Base-by-base conservation (phyloP, 805 yeast species). In the Soucietia sequanensis region DNA sequence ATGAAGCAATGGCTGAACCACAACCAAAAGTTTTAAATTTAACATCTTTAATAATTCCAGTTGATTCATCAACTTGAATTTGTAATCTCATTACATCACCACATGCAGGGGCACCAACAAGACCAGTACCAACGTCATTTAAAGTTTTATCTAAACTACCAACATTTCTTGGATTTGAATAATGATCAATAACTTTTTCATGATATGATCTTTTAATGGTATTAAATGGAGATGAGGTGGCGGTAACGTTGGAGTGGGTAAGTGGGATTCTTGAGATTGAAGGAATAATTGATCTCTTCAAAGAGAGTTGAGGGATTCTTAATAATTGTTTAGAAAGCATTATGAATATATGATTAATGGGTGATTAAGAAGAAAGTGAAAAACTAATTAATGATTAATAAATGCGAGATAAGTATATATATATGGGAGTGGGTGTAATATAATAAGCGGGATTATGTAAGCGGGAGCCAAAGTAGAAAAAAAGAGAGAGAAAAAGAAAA, bases 11-110 rank as follows among this genome's bases (percentile, higher is more conserved):
- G 34, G 99, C 99, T 2, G 93, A 81, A 29, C 99, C 99, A 61
- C 99, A 93, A n/a, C 99, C 99, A 68, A 93, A 93, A 4, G 99
- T 93, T 76, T 93, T 93, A 68, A 93, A 93, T 63, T 89, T 91
- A 43, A 91, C 99, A 60, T 93, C 96, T 60, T 86, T 80, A 49
- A 93, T 93, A 35, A 86, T 73, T 1, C 99, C 99, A 16, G 95
- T 80, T 38, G 75, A 81, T 52, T 90, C 97, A 46, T 83, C 82
- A 7, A 93, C 99, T 59, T 90, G 80, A 54, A 93, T 93, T 62
- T 93, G 98, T 46, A 93, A 75, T 67, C 95, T 84, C 96, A 93
- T 93, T 29, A 93, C 99, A 69, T 93, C 99, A 37, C 99, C 99
- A 68, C 99, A 93, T 0, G 99, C 99, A 36, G 99, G 98, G 0